A percentile compares a stretch with the other conserved stretches of the same genome.
Evolutionary conservation across 2,329 filamentous ascomycete species (phyloP).

Genomic region (Diatrype stigma): DNA sequence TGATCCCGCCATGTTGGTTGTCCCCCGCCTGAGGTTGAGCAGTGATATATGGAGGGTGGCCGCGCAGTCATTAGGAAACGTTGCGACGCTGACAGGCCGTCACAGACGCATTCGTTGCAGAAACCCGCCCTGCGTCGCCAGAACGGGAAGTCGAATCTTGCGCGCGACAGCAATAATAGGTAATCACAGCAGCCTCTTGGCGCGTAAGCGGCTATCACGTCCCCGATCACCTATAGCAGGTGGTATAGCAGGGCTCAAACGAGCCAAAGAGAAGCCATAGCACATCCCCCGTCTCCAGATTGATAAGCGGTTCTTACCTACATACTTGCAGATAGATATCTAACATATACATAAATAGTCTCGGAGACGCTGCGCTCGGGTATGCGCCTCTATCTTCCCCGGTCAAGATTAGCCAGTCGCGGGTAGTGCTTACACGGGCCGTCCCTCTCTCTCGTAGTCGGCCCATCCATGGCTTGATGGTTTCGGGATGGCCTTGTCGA

Average conservation of each 20-base stretch:
- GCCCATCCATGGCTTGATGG: not conserved
- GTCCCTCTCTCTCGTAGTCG: not conserved
- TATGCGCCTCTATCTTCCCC: not conserved
- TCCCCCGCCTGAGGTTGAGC: not conserved
- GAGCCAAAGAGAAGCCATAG: not conserved
- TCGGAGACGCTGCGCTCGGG: not conserved
- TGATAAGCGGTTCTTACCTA: not conserved
- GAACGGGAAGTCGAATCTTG: not conserved
- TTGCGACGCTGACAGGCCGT: not conserved
- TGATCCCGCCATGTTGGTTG: not conserved
- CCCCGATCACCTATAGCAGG: not conserved
- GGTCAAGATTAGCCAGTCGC: not conserved
- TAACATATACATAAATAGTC: too few species aligned
- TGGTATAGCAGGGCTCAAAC: not conserved
- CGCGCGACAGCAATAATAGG: not conserved
- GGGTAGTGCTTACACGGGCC: slow-evolving; percentile 1
- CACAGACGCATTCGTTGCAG: not conserved
- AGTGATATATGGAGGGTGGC: not conserved
- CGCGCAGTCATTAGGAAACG: not conserved
- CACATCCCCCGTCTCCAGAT: not conserved
- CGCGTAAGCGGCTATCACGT: not conserved
- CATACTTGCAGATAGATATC: too few species aligned
- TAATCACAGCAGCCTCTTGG: not conserved
- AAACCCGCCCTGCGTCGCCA: not conserved
- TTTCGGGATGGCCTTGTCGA: not conserved